phyloP scores from a whole-genome alignment of 176 grass and related monocot genomes.

The Canna indica region DNA sequence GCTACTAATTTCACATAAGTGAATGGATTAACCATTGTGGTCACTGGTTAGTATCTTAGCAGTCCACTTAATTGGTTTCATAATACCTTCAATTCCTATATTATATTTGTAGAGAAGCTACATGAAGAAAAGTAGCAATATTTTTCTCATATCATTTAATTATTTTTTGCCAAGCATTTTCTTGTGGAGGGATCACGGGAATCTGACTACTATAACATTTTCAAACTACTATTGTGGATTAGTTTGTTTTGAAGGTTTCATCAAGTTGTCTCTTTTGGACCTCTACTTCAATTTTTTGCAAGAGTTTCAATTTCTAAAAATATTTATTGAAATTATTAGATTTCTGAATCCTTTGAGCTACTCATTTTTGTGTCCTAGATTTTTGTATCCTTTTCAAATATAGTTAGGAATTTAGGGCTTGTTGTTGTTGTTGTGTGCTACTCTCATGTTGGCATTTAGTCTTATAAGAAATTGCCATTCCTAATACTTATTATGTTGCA shows the following conservation, averaged over 20 bases:
- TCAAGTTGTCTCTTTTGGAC: background rate
- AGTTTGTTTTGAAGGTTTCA: background rate
- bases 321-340: no score
- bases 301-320: no score
- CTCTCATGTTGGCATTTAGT: no score
- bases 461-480: no score
- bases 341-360: no score
- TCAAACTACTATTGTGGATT: background rate
- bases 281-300: no score
- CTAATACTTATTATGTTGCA: no score
- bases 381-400: no score
- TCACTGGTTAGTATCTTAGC: background rate
- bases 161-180: background rate
- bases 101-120: background rate
- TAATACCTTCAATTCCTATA: background rate
- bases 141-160: background rate
- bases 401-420: no score
- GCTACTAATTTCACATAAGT: background rate
- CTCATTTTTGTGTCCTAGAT: no score
- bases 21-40: background rate
- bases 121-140: background rate
- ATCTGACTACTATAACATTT: background rate
- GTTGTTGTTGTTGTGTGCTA: no score
- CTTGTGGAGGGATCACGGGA: background rate
- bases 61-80: background rate